phyloP scores from a whole-genome alignment of 2,329 filamentous ascomycete species.

The Penicillium sp. region DNA sequence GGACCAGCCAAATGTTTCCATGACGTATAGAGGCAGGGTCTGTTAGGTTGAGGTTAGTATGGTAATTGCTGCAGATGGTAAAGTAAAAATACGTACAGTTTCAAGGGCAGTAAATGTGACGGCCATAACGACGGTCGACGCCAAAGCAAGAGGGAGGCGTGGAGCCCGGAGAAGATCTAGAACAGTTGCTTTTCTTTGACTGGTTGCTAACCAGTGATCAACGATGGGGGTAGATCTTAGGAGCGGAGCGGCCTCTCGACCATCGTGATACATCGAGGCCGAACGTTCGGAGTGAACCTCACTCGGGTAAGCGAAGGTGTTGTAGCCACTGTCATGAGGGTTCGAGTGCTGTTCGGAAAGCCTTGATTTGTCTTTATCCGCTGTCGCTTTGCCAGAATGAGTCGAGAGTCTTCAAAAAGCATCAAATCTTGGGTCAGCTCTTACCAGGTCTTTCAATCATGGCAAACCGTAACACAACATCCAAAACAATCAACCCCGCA shows the following conservation, averaged over 20 bases:
- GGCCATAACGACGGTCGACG: slow-evolving; percentile 46
- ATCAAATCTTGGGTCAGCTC: background rate
- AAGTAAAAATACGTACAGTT: slow-evolving; percentile 20
- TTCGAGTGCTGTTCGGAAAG: background rate
- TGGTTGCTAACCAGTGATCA: slow-evolving; percentile 18
- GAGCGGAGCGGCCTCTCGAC: slow-evolving; percentile 8
- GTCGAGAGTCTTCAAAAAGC: background rate
- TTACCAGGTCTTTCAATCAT: slow-evolving; percentile 49
- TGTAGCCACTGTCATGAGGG: background rate
- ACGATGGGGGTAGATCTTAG: slow-evolving; percentile 17
- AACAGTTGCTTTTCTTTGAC: slow-evolving; percentile 23
- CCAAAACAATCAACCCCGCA: slow-evolving; percentile 50
- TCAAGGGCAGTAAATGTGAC: slow-evolving; percentile 53
- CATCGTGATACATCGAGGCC: background rate
- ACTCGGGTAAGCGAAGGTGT: slow-evolving; percentile 1
- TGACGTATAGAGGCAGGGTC: slow-evolving; percentile 54
- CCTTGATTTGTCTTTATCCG: background rate
- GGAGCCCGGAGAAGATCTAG: slow-evolving; percentile 26
- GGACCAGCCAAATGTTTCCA: slow-evolving; percentile 52
- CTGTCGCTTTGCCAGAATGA: background rate
- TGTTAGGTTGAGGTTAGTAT: slow-evolving; percentile 2
- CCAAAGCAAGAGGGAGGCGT: slow-evolving; percentile 43
- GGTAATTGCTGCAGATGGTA: background rate
- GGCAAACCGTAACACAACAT: slow-evolving; percentile 56
- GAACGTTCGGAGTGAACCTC: background rate